These are phyloP conservation scores for Pyronema domesticum DNA, from an alignment of 495 filamentous ascomycete species.

Conservation along the genomic window DNA sequence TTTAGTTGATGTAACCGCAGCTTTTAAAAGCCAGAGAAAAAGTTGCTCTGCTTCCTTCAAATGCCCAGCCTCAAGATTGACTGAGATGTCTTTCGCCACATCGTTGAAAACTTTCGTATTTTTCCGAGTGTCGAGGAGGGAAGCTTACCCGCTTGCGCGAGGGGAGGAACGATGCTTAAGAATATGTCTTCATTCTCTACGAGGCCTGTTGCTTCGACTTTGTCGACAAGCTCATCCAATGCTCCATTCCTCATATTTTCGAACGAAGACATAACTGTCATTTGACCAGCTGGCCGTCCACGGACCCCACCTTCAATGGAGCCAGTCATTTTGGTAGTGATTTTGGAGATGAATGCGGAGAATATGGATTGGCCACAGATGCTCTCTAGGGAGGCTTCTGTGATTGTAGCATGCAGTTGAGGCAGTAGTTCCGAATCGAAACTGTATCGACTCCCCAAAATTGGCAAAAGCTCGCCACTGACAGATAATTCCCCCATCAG, in stretches of 20 bases:
- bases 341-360: constrained; percentile 6
- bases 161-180: constrained; percentile 7
- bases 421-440: background rate
- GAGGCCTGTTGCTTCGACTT: background rate
- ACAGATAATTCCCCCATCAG: too few species aligned
- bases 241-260: constrained; percentile 1
- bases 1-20: constrained; percentile 1
- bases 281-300: background rate
- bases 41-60: constrained; percentile 6
- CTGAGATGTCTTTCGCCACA: background rate
- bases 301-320: background rate
- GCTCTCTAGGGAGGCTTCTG: constrained; percentile 1
- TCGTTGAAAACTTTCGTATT: background rate
- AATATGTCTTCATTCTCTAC: constrained; percentile 9
- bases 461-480: too few species aligned
- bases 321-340: background rate
- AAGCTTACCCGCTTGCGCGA: background rate
- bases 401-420: constrained; percentile 1
- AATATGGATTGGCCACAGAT: constrained; percentile 15
- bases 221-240: constrained; percentile 1
- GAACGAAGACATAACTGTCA: constrained; percentile 2
- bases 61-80: background rate
- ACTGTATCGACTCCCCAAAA: too few species aligned
- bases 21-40: constrained; percentile 6
- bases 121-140: background rate